Conservation (phyloP, 169 alveolate genomes). For the Neospora caninum region DNA sequence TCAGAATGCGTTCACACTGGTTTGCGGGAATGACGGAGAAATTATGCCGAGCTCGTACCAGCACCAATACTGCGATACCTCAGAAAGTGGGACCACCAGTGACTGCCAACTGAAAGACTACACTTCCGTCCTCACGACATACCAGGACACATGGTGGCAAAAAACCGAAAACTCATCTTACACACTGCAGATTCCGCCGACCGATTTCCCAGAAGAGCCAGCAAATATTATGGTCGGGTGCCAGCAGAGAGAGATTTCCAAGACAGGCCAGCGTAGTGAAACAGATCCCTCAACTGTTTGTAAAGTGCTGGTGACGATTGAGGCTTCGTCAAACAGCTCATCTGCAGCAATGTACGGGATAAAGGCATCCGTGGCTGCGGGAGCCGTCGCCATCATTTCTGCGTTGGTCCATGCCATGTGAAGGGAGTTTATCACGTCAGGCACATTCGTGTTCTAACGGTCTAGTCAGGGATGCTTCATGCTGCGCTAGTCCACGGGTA, state of each 20-base stretch:
- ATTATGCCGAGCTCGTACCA: not conserved
- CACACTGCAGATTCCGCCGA: slow-evolving; percentile 1
- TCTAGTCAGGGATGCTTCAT: too few relatives aligned
- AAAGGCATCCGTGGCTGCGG: too few relatives aligned
- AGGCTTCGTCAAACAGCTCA: too few relatives aligned
- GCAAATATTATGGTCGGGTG: not conserved
- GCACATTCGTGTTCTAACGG: too few relatives aligned
- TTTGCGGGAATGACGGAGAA: not conserved
- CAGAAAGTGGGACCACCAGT: not conserved
- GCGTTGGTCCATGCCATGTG: too few relatives aligned
- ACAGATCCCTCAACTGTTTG: too few relatives aligned
- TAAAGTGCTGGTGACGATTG: too few relatives aligned
- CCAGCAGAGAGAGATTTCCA: not conserved
- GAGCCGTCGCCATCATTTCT: too few relatives aligned
- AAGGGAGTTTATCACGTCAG: too few relatives aligned
- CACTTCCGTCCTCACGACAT: not conserved
- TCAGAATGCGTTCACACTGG: not conserved
- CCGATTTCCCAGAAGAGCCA: not conserved
- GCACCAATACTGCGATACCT: not conserved
- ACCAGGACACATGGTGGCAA: not conserved
- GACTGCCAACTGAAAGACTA: not conserved
- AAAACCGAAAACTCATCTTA: not conserved
- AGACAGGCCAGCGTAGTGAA: too few relatives aligned
- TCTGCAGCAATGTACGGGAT: too few relatives aligned
- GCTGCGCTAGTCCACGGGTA: too few relatives aligned